Conservation (phyloP, 805 yeast genomes). For the Candida vartiovaarae region DNA sequence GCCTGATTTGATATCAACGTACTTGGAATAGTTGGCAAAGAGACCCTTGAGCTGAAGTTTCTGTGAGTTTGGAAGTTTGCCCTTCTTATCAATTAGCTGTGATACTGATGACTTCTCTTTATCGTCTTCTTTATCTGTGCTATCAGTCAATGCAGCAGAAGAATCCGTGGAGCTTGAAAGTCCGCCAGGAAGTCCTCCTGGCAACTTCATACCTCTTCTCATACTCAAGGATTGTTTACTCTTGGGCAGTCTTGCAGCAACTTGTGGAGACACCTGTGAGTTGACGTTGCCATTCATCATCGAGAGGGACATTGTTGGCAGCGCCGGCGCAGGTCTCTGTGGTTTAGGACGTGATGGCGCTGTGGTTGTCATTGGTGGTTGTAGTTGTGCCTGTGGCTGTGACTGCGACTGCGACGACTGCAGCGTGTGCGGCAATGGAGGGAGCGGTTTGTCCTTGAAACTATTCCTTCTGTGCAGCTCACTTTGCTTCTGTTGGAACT, state of each 20-base stretch:
- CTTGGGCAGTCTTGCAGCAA: conserved; percentile 73
- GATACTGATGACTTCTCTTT: conserved; percentile 13
- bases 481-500: conserved; percentile 12
- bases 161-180: conserved; percentile 7
- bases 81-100: conserved; percentile 20
- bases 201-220: conserved; percentile 82
- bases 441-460: conserved; percentile 30
- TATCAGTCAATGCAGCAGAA: background rate
- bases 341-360: conserved; percentile 17
- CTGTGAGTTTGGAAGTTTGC: conserved; percentile 17
- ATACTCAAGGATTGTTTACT: conserved; percentile 72
- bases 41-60: conserved; percentile 41
- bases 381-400: background rate
- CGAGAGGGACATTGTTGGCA: conserved; percentile 13
- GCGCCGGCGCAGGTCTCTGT: conserved; percentile 24
- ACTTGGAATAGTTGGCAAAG: conserved; percentile 80
- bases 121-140: background rate
- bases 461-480: background rate
- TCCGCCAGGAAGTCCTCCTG: conserved; percentile 64
- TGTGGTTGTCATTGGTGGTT: background rate
- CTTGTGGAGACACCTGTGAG: conserved; percentile 67
- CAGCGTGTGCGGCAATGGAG: conserved; percentile 29
- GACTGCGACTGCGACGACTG: background rate
- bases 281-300: conserved; percentile 3
- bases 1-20: conserved; percentile 88